A percentile compares a stretch with the other conserved stretches of the same genome.
Conservation (phyloP, 2,329 filamentous ascomycete species). For the Penicillium crustosum region DNA sequence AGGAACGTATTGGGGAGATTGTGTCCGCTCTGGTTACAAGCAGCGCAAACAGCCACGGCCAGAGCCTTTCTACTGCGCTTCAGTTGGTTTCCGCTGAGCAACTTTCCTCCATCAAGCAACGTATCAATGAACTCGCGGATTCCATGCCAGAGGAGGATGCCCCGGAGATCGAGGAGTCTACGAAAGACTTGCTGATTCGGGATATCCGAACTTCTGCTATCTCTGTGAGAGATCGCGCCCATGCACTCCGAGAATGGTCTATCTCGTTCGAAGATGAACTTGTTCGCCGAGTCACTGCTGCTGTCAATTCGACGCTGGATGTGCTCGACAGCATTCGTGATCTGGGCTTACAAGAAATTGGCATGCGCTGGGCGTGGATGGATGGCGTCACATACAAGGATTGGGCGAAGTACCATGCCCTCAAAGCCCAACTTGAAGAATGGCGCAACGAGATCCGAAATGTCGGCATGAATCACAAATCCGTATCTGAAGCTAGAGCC, state of each 20-base stretch:
- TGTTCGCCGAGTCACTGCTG: conserved; percentile 65
- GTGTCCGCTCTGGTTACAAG: conserved; percentile 71
- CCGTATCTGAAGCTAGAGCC: conserved; percentile 66
- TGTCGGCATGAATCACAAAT: conserved; percentile 71
- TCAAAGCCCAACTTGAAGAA: conserved; percentile 77
- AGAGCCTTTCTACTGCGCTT: conserved; percentile 63
- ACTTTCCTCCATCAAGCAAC: conserved; percentile 63
- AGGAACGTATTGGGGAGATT: conserved; percentile 66
- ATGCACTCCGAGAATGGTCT: conserved; percentile 75
- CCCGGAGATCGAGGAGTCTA: conserved; percentile 52
- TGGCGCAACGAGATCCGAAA: conserved; percentile 82
- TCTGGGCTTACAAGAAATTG: conserved; percentile 84
- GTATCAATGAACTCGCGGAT: conserved; percentile 59
- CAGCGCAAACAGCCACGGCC: conserved; percentile 47
- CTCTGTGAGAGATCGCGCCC: conserved; percentile 72
- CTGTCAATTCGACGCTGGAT: conserved; percentile 76
- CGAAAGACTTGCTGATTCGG: conserved; percentile 53
- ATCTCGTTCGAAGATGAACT: conserved; percentile 70
- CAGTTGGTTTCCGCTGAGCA: conserved; percentile 66
- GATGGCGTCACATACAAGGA: conserved; percentile 95
- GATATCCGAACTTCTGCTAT: conserved; percentile 68
- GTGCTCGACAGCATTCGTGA: conserved; percentile 81
- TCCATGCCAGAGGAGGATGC: conserved; percentile 60
- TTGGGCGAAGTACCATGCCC: conserved; percentile 89
- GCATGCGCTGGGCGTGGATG: conserved; percentile 92